Conservation (phyloP, 306 rosid species). For the Erythrophleum fordii region DNA sequence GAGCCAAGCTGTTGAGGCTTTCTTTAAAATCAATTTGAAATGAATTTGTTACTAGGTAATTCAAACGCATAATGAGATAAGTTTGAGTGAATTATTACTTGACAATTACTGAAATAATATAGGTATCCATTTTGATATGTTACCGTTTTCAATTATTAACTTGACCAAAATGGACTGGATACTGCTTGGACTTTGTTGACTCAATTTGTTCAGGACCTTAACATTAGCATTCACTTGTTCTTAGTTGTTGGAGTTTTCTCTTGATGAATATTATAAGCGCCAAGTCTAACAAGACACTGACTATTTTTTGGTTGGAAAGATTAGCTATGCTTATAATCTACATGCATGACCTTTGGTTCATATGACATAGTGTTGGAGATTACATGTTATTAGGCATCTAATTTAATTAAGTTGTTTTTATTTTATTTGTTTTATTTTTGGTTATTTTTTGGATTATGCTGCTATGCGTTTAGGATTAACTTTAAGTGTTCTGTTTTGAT, state of each 20-base stretch:
- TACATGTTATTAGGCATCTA: no score
- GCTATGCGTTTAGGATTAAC: no score
- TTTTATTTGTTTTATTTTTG: no score
- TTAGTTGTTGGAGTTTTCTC: not conserved
- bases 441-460: no score
- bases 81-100: not conserved
- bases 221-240: not conserved
- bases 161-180: slow-evolving; percentile 3
- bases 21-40: not conserved
- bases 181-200: slow-evolving; percentile 1
- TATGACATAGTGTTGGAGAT: no score
- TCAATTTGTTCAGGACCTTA: not conserved
- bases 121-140: not conserved
- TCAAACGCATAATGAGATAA: not conserved
- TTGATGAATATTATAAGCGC: not conserved
- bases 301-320: not conserved
- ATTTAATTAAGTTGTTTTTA: no score
- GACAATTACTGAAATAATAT: not conserved
- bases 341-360: not conserved
- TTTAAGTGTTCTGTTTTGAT: no score
- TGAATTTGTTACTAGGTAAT: not conserved
- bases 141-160: not conserved
- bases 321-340: not conserved
- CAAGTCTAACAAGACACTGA: not conserved
- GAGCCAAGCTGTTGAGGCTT: not conserved